Conservation (phyloP, 2,329 filamentous ascomycete species). For the Aspergillus sp. region DNA sequence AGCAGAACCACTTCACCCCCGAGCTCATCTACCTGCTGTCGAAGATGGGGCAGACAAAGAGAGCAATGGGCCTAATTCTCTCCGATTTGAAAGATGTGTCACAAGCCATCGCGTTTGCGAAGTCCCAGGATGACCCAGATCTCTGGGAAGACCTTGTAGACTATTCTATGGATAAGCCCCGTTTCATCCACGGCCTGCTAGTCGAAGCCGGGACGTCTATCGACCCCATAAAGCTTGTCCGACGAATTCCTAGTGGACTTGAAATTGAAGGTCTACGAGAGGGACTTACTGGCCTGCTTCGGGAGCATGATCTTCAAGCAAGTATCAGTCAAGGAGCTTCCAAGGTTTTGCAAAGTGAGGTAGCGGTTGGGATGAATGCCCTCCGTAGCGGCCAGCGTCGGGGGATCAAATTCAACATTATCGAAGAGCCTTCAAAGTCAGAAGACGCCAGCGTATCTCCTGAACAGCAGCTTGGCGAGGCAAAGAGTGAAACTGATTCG, state of each 20-base stretch:
- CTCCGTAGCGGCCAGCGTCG: conserved; percentile 76
- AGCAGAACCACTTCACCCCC: conserved; percentile 75
- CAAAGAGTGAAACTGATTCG: conserved; percentile 14
- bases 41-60: conserved; percentile 91
- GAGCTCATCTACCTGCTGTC: conserved; percentile 96
- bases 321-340: conserved; percentile 91
- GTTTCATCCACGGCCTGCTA: conserved; percentile 86
- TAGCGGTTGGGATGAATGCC: conserved; percentile 77
- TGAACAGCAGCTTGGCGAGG: conserved; percentile 8
- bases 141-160: conserved; percentile 93
- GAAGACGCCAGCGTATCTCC: neutral
- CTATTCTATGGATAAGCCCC: conserved; percentile 96
- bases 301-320: conserved; percentile 93
- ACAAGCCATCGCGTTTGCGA: conserved; percentile 91
- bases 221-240: conserved; percentile 84
- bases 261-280: conserved; percentile 89
- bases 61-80: conserved; percentile 88
- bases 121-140: conserved; percentile 86
- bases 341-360: conserved; percentile 81
- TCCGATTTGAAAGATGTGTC: conserved; percentile 88
- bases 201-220: conserved; percentile 94
- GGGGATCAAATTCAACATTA: conserved; percentile 85
- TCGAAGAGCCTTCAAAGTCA: conserved; percentile 25
- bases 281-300: conserved; percentile 84
- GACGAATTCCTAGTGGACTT: conserved; percentile 86